Evolutionary conservation across 2,329 filamentous ascomycete genomes (phyloP), one percentile per base, ranked within the genome.

Genomic region (Penicillium sp.): DNA sequence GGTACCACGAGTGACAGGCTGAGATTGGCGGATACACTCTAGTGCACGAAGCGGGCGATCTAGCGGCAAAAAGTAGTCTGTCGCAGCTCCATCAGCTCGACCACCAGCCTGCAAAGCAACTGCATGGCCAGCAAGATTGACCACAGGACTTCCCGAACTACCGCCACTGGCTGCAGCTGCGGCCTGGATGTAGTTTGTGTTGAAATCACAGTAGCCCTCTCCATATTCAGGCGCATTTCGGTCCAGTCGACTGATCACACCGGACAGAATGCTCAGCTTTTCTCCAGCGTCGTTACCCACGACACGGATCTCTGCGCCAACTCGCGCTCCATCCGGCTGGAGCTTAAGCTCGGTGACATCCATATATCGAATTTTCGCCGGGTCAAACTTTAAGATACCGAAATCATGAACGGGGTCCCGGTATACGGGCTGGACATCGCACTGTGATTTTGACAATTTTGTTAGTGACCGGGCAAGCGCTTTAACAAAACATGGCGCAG

Each of bases 321-420:
- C 93, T 78, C 74, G 79, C 55, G 94, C 94, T 55, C 91, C 85
- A 65, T 96, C 92, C 1, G 94, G 94, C 60, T 91, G 85, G 52
- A 99, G 81, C 58, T 87, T 82, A 49, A 99, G 81, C 45, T 91
- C 88, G 38, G 87, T 85, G 25, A 99, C 83, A 10, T 90, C 87
- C 92, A 99, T 96, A 76, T 99, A 97, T 74, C 96, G 96, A 79
- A 99, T 96, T 9, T 89, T 89, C 71, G 91, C 91, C 39, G 94
- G 94, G 68, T 99, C 91, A 78, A 99, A 99, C 70, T 94, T 88
- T 50, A 99, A 84, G 67, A 99, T 95, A 61, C 94, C 94, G 68
- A 99, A 99, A 75, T 99, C 94, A 81, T 99, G 94, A 29, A 99
- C 93, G 16, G 94, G 95, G 70, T 99, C 94, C 69, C 94, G 91